A percentile compares a stretch with the other conserved stretches of the same genome.
Evolutionary conservation across 306 rosid species (phyloP).

Genomic region (Glycine latifolia): DNA sequence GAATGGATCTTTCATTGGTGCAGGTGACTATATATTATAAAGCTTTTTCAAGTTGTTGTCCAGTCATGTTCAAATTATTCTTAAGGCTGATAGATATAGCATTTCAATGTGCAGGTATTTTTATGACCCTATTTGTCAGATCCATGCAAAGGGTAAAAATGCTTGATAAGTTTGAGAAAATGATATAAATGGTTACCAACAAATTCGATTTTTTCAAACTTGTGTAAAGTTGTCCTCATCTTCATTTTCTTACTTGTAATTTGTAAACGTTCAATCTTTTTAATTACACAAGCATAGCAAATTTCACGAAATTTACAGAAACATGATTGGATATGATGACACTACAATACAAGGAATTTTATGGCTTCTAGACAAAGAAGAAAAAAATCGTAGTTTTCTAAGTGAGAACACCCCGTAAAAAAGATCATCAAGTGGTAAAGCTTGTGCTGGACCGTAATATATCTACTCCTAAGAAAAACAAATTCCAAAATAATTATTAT

Average conservation of each 20-base stretch:
- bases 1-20: constrained; percentile 77
- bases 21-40: constrained; percentile 54
- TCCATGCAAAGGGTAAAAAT: constrained; percentile 67
- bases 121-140: constrained; percentile 60
- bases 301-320: background rate
- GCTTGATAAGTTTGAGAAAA: constrained; percentile 76
- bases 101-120: constrained; percentile 62
- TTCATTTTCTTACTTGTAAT: background rate
- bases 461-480: too few relatives aligned
- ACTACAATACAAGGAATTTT: background rate
- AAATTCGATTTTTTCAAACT: constrained; percentile 28
- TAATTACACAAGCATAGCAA: constrained; percentile 28
- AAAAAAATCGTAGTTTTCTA: background rate
- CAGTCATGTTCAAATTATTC: background rate
- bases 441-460: too few relatives aligned
- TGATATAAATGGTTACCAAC: constrained; percentile 55
- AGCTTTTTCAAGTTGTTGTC: background rate
- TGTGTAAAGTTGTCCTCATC: background rate
- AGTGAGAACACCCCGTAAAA: background rate
- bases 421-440: background rate
- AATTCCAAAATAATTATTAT: too few relatives aligned
- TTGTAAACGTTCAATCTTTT: background rate
- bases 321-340: background rate
- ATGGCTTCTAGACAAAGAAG: background rate
- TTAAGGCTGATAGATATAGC: background rate